Evolutionary conservation across 2,329 filamentous ascomycete species (phyloP), one percentile per base, ranked within the genome.

Genomic region (Fusarium sp.): DNA sequence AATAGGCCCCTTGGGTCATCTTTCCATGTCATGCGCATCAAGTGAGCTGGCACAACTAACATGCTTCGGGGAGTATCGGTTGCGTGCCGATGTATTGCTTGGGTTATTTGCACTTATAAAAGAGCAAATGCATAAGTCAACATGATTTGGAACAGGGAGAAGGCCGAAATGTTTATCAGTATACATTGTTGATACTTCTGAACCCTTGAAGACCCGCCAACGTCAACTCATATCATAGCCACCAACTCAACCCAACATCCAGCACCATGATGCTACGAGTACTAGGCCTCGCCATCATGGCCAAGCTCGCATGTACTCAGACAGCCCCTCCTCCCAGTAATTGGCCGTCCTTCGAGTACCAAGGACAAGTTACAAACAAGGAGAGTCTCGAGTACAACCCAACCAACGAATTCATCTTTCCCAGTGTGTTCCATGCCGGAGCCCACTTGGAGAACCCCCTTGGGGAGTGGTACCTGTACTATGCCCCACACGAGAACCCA

Each of bases 401-500:
- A 2, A 70, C 68, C 7, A 63, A 69, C 29, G 68, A 70, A 27
- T 69, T 66, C 39, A 70, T 70, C 39, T 70, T 70, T 9, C 68
- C 68, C 2, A 64, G 57, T 25, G 43, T 70, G 4, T 69, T 70
- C 29, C 68, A 70, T 33, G 68, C 68, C 2, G 63, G 66, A 11
- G 17, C 42, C 2, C 61, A 68, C 14, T 35, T 70, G 2, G 43
- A 63, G 0, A 25, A 57, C 0, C 65, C 68, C 7, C 56, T 67
- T 0, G 68, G 49, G 4, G 62, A 70, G 29, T 70, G 68, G 68
- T 69, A 70, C 27, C 38, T 70, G 2, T 70, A 70, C 61, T 70
- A 70, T n/a, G 68, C 68, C 29, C 68, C 68, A 1, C 68, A 70
- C 38, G 68, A 70, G 1, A 61, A 69, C 17, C 68, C 68, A 0